Evolutionary conservation across 2,329 filamentous ascomycete genomes (phyloP).

Genomic region (Sporothrix brunneoviolacea): DNA sequence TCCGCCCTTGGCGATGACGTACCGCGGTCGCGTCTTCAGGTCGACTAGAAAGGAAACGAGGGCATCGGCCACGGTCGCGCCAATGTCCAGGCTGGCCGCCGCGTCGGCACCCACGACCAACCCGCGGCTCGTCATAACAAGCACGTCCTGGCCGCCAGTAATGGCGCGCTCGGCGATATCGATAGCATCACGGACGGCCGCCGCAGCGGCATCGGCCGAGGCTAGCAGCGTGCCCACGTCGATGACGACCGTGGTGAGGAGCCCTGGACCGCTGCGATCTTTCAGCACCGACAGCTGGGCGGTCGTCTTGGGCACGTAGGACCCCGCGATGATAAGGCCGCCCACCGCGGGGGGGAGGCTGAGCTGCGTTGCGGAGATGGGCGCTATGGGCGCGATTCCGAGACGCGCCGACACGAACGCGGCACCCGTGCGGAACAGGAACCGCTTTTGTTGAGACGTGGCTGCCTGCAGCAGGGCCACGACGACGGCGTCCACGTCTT

Average conservation of each 20-base stretch:
- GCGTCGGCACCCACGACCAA: constrained; percentile 35
- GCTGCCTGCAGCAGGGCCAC: constrained; percentile 35
- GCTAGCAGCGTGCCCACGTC: constrained; percentile 44
- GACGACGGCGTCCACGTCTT: constrained; percentile 48
- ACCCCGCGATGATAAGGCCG: constrained; percentile 2
- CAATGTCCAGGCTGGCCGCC: constrained; percentile 46
- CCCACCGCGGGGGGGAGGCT: constrained; percentile 21
- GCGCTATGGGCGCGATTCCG: neutral
- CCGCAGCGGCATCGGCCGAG: constrained; percentile 15
- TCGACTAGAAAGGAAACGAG: constrained; percentile 43
- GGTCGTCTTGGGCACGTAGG: constrained; percentile 8
- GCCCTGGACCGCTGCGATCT: constrained; percentile 40
- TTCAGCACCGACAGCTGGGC: constrained; percentile 38
- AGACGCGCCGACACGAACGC: constrained; percentile 4
- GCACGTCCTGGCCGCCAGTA: constrained; percentile 40
- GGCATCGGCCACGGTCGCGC: constrained; percentile 41
- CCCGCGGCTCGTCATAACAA: constrained; percentile 45
- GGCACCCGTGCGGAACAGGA: constrained; percentile 27
- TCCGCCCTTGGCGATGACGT: constrained; percentile 53
- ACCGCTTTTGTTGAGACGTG: constrained; percentile 27
- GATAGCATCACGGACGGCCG: constrained; percentile 11
- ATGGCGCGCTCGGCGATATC: constrained; percentile 35
- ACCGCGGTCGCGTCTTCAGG: constrained; percentile 42
- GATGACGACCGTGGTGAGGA: constrained; percentile 42
- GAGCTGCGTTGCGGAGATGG: neutral